phyloP scores from a whole-genome alignment of 1,139 yeast species.

The Groenewaldozyma auringiensis region DNA sequence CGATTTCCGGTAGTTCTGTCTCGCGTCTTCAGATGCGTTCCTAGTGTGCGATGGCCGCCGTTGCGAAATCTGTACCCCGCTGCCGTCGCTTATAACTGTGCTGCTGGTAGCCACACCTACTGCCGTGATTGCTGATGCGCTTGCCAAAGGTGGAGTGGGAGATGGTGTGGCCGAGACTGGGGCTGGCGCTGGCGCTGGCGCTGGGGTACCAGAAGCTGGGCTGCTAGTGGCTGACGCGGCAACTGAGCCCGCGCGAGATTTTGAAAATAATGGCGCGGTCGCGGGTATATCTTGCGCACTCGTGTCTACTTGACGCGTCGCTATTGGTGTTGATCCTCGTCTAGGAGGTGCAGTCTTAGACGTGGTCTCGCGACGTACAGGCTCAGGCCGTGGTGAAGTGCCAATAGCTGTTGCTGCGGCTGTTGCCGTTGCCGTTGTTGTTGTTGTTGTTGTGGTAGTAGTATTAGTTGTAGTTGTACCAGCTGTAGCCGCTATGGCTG shows the following conservation, averaged over 20 bases:
- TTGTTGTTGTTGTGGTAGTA: not conserved
- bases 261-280: too few relatives aligned
- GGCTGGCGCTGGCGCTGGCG: too few relatives aligned
- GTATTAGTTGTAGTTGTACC: not conserved
- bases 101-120: not conserved
- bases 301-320: not conserved
- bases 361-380: not conserved
- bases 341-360: not conserved
- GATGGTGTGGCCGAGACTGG: not conserved
- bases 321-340: not conserved
- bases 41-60: not conserved
- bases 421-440: too few relatives aligned
- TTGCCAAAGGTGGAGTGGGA: not conserved
- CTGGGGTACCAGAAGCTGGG: too few relatives aligned
- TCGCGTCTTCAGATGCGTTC: constrained; percentile 1
- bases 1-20: not conserved
- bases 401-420: too few relatives aligned
- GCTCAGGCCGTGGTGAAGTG: constrained; percentile 1
- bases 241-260: too few relatives aligned
- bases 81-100: not conserved
- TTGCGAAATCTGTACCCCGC: not conserved
- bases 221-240: too few relatives aligned
- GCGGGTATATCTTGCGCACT: too few relatives aligned
- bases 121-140: not conserved
- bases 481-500: too few relatives aligned